These are phyloP conservation scores for Yarrowia yakushimensis DNA, from an alignment of 805 yeast species.

Conservation along the genomic window DNA sequence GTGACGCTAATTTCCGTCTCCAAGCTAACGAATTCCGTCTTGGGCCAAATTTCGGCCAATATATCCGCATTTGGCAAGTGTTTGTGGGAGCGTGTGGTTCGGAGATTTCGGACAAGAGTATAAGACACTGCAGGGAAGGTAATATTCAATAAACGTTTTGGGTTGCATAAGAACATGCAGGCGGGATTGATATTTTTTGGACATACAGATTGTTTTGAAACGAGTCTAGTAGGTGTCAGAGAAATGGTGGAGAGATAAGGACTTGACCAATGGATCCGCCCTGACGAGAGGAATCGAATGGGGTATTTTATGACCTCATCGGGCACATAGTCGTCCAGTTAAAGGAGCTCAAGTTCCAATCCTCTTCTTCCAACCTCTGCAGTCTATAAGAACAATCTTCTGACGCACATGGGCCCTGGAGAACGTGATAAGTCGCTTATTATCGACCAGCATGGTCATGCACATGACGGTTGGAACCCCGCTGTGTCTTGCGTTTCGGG, in stretches of 20 bases:
- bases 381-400: too few relatives aligned
- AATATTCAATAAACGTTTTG: not conserved
- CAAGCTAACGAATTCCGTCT: too few relatives aligned
- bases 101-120: too few relatives aligned
- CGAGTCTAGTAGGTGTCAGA: not conserved
- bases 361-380: too few relatives aligned
- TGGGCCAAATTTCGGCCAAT: too few relatives aligned
- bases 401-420: too few relatives aligned
- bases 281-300: not conserved
- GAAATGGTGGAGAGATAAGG: not conserved
- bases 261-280: not conserved
- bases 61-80: not conserved
- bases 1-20: too few relatives aligned
- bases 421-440: not conserved
- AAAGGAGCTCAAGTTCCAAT: too few relatives aligned
- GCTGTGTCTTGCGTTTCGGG: not conserved
- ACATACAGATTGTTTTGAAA: not conserved
- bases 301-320: not conserved
- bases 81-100: not conserved
- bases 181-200: not conserved
- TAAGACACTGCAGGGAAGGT: slow-evolving; percentile 19
- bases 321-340: not conserved
- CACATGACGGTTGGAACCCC: not conserved
- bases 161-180: not conserved
- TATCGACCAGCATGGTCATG: not conserved